Evolutionary conservation across 2,329 filamentous ascomycete genomes (phyloP).

Genomic region (Didymella glomerata): DNA sequence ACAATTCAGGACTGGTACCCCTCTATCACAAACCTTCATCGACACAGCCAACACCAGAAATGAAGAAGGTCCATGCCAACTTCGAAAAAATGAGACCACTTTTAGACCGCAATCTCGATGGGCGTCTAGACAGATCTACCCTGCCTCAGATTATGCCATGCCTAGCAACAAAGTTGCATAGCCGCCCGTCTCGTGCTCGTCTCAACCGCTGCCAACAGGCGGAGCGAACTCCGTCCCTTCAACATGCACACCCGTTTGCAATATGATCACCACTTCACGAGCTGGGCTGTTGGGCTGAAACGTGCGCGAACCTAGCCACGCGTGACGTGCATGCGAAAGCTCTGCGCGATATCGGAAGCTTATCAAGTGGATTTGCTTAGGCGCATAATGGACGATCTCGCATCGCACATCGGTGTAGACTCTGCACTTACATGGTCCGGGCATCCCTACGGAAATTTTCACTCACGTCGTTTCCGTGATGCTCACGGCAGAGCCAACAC

Average conservation of each 20-base stretch:
- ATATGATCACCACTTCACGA: conserved; percentile 4
- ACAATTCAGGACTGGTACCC: neutral
- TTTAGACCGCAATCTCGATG: neutral
- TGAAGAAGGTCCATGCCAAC: neutral
- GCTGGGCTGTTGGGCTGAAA: conserved; percentile 15
- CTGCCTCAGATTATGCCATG: neutral
- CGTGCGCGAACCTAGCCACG: conserved; percentile 7
- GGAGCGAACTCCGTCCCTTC: conserved; percentile 12
- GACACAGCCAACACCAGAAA: neutral
- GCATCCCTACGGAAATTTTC: neutral
- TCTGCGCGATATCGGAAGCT: conserved; percentile 14
- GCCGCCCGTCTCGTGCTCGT: neutral
- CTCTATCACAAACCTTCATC: conserved; percentile 6
- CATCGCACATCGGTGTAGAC: neutral
- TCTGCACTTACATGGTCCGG: conserved; percentile 2
- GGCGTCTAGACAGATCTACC: conserved; percentile 3
- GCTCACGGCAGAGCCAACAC: neutral
- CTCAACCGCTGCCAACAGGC: conserved; percentile 2
- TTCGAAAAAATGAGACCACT: neutral
- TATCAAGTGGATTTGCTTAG: conserved; percentile 5
- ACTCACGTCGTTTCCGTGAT: neutral
- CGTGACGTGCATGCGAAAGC: conserved; percentile 18
- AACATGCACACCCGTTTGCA: conserved; percentile 2
- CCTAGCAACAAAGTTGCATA: conserved; percentile 2
- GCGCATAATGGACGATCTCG: neutral